Evolutionary conservation across 352 stramenopile genomes (phyloP).

Genomic region (Globisporangium camurandrum): DNA sequence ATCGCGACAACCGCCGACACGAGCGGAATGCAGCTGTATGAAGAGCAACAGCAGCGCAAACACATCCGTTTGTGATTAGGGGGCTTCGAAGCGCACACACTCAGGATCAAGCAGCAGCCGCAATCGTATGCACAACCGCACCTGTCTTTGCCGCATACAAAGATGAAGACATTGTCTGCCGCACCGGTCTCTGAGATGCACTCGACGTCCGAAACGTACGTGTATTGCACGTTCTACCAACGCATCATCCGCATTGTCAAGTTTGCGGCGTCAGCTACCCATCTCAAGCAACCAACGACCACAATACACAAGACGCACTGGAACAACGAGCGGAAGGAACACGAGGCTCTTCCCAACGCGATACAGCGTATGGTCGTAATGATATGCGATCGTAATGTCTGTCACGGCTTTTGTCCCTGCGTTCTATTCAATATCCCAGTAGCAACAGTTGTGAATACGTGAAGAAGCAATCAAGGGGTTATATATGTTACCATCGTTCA

Average conservation of each 20-base stretch:
- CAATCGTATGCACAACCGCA: slow-evolving; percentile 7
- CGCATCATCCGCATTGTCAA: background rate
- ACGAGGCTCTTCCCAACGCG: slow-evolving; percentile 58
- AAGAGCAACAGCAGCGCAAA: slow-evolving; percentile 1
- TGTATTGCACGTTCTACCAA: slow-evolving; percentile 60
- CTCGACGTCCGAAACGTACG: slow-evolving; percentile 61
- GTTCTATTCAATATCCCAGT: slow-evolving; percentile 26
- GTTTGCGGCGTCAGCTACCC: background rate
- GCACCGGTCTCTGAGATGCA: slow-evolving; percentile 59
- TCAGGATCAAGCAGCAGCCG: background rate
- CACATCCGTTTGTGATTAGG: background rate
- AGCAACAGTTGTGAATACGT: background rate
- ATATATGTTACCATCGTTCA: too few species aligned
- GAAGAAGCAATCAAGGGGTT: background rate
- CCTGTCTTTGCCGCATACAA: slow-evolving; percentile 80
- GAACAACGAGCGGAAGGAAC: slow-evolving; percentile 59
- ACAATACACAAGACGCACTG: slow-evolving; percentile 25
- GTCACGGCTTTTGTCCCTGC: slow-evolving; percentile 56
- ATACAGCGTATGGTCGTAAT: slow-evolving; percentile 77
- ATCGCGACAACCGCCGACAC: slow-evolving; percentile 80
- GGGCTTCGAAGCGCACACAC: background rate
- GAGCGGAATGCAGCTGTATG: slow-evolving; percentile 64
- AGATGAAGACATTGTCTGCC: slow-evolving; percentile 73
- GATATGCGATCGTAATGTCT: slow-evolving; percentile 57
- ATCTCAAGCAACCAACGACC: background rate